phyloP scores from a whole-genome alignment of 805 yeast genomes.

The Ogataea pignaliae region DNA sequence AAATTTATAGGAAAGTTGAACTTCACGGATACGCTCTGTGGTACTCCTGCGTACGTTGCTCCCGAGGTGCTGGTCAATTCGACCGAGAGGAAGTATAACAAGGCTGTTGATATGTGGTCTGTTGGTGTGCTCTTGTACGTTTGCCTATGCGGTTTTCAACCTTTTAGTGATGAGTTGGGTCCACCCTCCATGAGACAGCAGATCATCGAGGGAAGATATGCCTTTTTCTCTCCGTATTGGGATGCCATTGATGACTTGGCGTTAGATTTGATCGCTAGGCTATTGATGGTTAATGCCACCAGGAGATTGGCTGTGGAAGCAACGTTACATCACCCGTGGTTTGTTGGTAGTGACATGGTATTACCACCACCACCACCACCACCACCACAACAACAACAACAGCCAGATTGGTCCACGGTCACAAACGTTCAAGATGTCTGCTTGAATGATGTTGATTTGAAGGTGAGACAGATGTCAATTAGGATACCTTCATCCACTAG shows the following conservation, averaged over 20 bases:
- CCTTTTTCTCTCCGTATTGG: constrained; percentile 79
- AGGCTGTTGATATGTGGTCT: constrained; percentile 79
- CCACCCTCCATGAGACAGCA: constrained; percentile 79
- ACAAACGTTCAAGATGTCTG: not conserved
- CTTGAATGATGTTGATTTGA: constrained; percentile 3
- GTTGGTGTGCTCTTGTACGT: constrained; percentile 75
- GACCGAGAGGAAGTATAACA: constrained; percentile 52
- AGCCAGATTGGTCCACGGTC: not conserved
- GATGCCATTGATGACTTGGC: constrained; percentile 64
- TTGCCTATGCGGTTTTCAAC: constrained; percentile 81
- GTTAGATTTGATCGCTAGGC: constrained; percentile 58
- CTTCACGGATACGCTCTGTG: constrained; percentile 76
- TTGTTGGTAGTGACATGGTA: constrained; percentile 13
- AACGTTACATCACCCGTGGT: constrained; percentile 43
- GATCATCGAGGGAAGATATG: constrained; percentile 60
- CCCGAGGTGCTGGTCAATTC: constrained; percentile 65
- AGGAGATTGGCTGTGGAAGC: constrained; percentile 38
- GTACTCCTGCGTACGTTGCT: constrained; percentile 85
- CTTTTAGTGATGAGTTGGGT: constrained; percentile 75
- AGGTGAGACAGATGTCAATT: constrained; percentile 16
- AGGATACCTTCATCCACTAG: constrained; percentile 22
- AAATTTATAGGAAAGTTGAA: constrained; percentile 66
- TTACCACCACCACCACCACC: too few species aligned
- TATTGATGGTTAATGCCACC: constrained; percentile 51
- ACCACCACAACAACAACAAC: too few species aligned